Evolutionary conservation across 306 rosid species (phyloP), one percentile per base, ranked within the genome.

Genomic region (Phaseolus lunatus): DNA sequence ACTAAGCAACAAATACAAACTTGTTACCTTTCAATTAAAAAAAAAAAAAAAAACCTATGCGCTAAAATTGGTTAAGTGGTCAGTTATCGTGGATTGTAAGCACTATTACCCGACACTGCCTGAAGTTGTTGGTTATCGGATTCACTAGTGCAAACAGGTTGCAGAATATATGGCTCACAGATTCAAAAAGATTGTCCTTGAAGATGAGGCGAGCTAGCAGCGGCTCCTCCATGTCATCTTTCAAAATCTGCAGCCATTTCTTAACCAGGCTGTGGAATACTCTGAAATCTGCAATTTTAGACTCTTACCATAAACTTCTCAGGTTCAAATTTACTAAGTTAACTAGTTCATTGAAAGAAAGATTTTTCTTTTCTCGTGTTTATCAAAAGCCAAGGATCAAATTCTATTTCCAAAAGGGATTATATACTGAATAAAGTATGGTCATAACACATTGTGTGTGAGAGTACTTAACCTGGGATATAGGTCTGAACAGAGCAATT

Each of bases 401-500:
- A 73, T 24, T 44, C 73, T 69, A 78, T 7, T 47, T 26, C 29
- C 65, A 74, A 82, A 69, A 56, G 70, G 57, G 71, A 50, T 27
- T 68, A 3, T 3, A 53, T 43, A 24, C 58, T 11, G 48, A 59
- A 75, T 53, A 35, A 58, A 78, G 6, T 72, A 69, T 80, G 72
- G 53, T 43, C 65, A 54, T 41, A 31, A 41, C 45, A 50, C 57
- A 72, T 76, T 67, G 31, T 27, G 70, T 67, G 37, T 27, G 70
- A 24, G 74, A 22, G 75, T 63, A 70, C 26, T 67, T 79, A 23
- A 87, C 97, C 94, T 84, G 88, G 86, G 54, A 88, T 78, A 71
- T 88, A 85, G 58, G 81, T 80, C 70, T 88, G 91, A 79, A 89
- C 82, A 57, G 94, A 86, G 86, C 93, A 92, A 78, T 90, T 88